Evolutionary conservation across 352 stramenopile genomes (phyloP).

Genomic region (Aphanomyces astaci): DNA sequence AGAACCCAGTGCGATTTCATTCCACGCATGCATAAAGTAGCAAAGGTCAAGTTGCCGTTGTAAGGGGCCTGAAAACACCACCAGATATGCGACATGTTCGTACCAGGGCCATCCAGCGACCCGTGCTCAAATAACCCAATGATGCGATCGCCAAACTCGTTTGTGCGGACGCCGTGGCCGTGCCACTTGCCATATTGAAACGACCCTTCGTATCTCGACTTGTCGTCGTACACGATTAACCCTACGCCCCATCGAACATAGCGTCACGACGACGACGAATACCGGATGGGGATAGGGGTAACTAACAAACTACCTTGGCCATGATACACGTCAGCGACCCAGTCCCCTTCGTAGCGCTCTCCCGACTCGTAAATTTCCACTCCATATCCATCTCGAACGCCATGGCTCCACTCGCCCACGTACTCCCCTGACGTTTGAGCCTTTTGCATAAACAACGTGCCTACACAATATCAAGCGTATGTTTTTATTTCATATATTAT

Average conservation of each 20-base stretch:
- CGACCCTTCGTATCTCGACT: conserved; percentile 50
- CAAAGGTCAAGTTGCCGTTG: no score
- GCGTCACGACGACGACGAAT: no score
- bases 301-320: conserved; percentile 34
- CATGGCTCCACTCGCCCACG: conserved; percentile 75
- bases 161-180: conserved; percentile 49
- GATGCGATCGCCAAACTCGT: conserved; percentile 53
- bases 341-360: conserved; percentile 75
- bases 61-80: no score
- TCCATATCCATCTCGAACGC: conserved; percentile 67
- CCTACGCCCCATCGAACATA: no score
- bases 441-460: conserved; percentile 49
- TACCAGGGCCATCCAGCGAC: conserved; percentile 38
- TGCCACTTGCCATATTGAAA: conserved; percentile 71
- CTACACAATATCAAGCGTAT: conserved; percentile 1
- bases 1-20: no score
- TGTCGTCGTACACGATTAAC: conserved; percentile 58
- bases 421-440: conserved; percentile 61
- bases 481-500: background rate
- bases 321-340: conserved; percentile 54
- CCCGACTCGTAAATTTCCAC: conserved; percentile 69
- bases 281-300: no score
- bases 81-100: no score
- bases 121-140: conserved; percentile 47
- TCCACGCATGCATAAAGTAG: no score